These are phyloP conservation scores for Polygonum maritimum DNA, from an alignment of 148 eudicot genomes.

Conservation along the genomic window DNA sequence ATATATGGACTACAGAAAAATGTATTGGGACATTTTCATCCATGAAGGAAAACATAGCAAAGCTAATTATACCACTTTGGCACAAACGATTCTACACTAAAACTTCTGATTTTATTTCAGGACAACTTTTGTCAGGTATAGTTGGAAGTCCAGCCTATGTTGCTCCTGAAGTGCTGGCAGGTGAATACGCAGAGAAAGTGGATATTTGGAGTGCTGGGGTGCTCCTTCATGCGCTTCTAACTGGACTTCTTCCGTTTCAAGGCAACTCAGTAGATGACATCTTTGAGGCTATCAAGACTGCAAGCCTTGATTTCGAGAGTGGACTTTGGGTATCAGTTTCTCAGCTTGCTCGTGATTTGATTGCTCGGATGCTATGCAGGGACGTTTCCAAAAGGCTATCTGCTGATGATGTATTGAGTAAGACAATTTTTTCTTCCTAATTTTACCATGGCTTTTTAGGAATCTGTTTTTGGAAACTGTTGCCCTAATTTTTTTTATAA, in stretches of 20 bases:
- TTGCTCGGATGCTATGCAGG: slow-evolving; percentile 44
- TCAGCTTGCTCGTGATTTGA: slow-evolving; percentile 41
- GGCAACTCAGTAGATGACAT: slow-evolving; percentile 36
- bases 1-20: neutral
- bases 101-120: slow-evolving; percentile 18
- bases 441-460: neutral
- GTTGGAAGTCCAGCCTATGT: slow-evolving; percentile 57
- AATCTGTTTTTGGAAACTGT: neutral
- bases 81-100: neutral
- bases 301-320: slow-evolving; percentile 28
- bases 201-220: slow-evolving; percentile 60
- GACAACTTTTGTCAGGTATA: slow-evolving; percentile 42
- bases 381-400: slow-evolving; percentile 36
- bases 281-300: slow-evolving; percentile 44
- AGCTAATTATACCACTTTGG: neutral
- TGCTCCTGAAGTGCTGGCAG: slow-evolving; percentile 46
- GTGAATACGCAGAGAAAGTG: slow-evolving; percentile 46
- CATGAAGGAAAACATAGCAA: neutral
- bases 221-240: slow-evolving; percentile 37
- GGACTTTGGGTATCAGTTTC: slow-evolving; percentile 35
- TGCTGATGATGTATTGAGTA: slow-evolving; percentile 43
- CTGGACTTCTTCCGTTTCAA: slow-evolving; percentile 42
- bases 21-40: neutral
- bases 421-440: slow-evolving; percentile 13
- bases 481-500: neutral